Evolutionary conservation across 176 grass and related monocot species (phyloP).

Genomic region (Bothriochloa decipiens): DNA sequence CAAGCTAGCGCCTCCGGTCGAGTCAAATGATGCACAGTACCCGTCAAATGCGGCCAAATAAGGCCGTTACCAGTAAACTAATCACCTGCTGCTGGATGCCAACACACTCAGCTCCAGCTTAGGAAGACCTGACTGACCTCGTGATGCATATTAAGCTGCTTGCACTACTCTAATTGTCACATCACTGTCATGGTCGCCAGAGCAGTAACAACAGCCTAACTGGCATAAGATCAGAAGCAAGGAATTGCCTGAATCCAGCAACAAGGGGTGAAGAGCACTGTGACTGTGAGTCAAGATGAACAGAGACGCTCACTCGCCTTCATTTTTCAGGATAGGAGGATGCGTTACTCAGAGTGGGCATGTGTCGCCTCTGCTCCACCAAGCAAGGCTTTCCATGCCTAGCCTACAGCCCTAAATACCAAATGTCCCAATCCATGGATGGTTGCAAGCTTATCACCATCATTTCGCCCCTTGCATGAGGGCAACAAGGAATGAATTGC

Average conservation of each 20-base stretch:
- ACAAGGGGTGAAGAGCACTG: background rate
- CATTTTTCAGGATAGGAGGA: background rate
- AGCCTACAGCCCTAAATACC: conserved; percentile 3
- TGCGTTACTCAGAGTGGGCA: conserved; percentile 29
- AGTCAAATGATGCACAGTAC: conserved; percentile 55
- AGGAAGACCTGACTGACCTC: conserved; percentile 19
- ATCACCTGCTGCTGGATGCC: conserved; percentile 15
- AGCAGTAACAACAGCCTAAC: conserved; percentile 27
- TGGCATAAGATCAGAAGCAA: conserved; percentile 10
- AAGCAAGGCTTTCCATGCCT: conserved; percentile 10
- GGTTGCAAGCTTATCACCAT: conserved; percentile 21
- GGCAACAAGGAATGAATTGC: conserved; percentile 41
- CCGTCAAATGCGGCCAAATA: conserved; percentile 52
- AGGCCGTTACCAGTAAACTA: conserved; percentile 43
- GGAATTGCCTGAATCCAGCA: background rate
- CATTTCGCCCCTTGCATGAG: conserved; percentile 27
- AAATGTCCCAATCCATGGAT: conserved; percentile 13
- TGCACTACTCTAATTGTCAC: background rate
- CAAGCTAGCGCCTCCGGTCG: background rate
- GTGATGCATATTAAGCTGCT: background rate
- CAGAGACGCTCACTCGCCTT: conserved; percentile 13
- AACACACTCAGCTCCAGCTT: conserved; percentile 24
- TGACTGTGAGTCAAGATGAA: conserved; percentile 27
- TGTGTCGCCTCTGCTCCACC: conserved; percentile 32
- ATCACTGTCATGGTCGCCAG: conserved; percentile 3